These are phyloP conservation scores for Catenaria anguillulae DNA, from an alignment of 371 early-diverging fungal genomes.

Conservation along the genomic window DNA sequence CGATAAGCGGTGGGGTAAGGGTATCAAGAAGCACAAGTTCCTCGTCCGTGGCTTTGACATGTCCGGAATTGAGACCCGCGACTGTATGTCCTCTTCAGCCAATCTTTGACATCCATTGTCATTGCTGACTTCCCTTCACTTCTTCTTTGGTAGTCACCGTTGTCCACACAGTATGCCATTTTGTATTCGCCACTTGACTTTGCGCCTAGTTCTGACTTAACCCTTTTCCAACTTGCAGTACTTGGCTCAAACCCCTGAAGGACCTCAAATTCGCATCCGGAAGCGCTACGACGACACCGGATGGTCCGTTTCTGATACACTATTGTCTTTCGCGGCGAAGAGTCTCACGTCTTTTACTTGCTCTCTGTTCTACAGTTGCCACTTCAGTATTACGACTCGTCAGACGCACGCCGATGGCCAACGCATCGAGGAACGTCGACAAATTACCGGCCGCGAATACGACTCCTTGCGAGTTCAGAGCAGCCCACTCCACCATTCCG, in stretches of 20 bases:
- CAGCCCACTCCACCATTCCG: constrained; percentile 16
- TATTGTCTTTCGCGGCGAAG: no score
- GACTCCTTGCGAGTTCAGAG: constrained; percentile 16
- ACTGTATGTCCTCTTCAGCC: constrained; percentile 20
- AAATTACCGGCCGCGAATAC: constrained; percentile 19
- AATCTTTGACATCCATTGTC: no score
- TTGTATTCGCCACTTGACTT: no score
- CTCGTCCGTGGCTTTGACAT: constrained; percentile 14
- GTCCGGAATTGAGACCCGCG: constrained; percentile 12
- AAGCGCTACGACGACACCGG: constrained; percentile 9
- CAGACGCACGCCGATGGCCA: constrained; percentile 18
- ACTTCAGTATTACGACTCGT: constrained; percentile 18
- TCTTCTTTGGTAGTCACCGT: no score
- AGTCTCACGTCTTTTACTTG: no score
- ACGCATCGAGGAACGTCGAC: constrained; percentile 20
- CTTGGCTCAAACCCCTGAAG: constrained; percentile 16
- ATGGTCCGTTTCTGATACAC: no score
- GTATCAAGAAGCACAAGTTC: constrained; percentile 22
- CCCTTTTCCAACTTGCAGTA: constrained; percentile 8
- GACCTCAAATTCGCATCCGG: constrained; percentile 20
- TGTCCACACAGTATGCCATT: no score
- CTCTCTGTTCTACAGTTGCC: no score
- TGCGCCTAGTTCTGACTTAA: no score
- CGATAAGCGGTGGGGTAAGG: constrained; percentile 13
- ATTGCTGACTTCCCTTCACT: constrained; percentile 20